Base-by-base conservation (phyloP, 257 asterid species). In the Nicotiana attenuata region DNA sequence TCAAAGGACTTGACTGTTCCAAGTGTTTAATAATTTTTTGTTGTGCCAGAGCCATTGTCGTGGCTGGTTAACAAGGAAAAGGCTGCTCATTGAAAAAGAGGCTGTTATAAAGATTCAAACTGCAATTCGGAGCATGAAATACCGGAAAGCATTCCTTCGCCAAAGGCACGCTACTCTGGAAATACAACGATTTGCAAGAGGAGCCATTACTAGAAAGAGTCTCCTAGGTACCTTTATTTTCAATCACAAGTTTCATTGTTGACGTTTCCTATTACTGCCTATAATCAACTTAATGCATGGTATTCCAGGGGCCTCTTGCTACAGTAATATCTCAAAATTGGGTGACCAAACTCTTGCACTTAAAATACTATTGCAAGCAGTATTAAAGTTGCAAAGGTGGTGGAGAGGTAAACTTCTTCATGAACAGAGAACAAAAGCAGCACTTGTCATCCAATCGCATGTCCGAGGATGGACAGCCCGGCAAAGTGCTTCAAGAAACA, bases 341-440 rank as follows among this genome's bases (percentile, higher is more conserved):
- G 47, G 75, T 33, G 52, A 69, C 81, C 82, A 81, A 9, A 85
- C 88, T 80, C 88, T 60, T 88, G 92, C 90, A 89, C 56, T 91
- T 85, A 84, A 84, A 76, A 85, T 90, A 81, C 56, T 87, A 78
- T 56, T 87, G 65, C 88, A 82, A 82, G 89, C 93, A 77, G 45
- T 90, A 55, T 55, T 90, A 83, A 93, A 91, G 90, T 85, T 96
- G 90, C 99, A 93, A 86, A 91, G 92, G 86, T 91, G 93, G 96
- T 92, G 99, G 98, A 92, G 95, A 86, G 75, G 75, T 31, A 87
- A 87, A 81, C 84, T 90, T 16, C 88, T 78, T 47, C 73, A 61
- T 47, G 87, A 86, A 78, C 77, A 77, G 63, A 79, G 85, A 87
- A 84, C 90, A 80, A 85, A 80, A 71, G 87, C 94, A 19, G 96